These are phyloP conservation scores for Blepharisma undulans DNA, from an alignment of 169 alveolate species.

Conservation along the genomic window DNA sequence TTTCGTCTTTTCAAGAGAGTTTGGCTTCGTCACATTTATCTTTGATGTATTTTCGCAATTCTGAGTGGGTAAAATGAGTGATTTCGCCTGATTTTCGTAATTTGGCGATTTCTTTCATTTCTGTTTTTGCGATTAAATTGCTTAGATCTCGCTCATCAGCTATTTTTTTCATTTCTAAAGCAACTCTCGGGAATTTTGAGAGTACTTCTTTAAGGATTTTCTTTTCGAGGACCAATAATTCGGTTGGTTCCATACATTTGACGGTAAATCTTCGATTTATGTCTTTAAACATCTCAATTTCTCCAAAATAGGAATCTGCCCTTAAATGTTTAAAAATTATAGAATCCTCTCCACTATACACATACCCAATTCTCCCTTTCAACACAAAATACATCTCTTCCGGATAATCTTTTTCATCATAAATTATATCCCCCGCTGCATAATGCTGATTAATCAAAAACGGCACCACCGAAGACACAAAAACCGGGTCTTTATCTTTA, in stretches of 20 bases:
- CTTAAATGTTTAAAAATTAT: constrained; percentile 20
- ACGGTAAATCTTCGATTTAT: neutral
- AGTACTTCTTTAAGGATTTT: neutral
- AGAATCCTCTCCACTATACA: neutral
- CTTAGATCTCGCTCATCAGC: neutral
- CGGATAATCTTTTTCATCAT: constrained; percentile 48
- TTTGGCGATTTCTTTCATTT: neutral
- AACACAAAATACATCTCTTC: constrained; percentile 58
- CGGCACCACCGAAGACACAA: constrained; percentile 57
- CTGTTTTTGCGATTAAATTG: neutral
- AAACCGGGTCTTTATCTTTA: constrained; percentile 44
- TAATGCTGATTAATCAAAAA: constrained; percentile 42
- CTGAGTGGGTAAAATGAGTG: neutral
- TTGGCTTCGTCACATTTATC: neutral
- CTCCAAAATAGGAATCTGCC: constrained; percentile 5
- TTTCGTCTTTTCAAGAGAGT: neutral
- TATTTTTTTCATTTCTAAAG: neutral
- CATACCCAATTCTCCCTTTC: constrained; percentile 44
- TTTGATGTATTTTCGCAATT: neutral
- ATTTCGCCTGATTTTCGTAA: neutral
- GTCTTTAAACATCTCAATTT: neutral
- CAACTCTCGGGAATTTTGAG: neutral
- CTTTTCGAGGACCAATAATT: neutral
- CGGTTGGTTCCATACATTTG: neutral
- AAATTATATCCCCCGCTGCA: constrained; percentile 42